Evolutionary conservation across 352 stramenopile genomes (phyloP), one percentile per base, ranked within the genome.

Genomic region (Phytopythium mirpurense): DNA sequence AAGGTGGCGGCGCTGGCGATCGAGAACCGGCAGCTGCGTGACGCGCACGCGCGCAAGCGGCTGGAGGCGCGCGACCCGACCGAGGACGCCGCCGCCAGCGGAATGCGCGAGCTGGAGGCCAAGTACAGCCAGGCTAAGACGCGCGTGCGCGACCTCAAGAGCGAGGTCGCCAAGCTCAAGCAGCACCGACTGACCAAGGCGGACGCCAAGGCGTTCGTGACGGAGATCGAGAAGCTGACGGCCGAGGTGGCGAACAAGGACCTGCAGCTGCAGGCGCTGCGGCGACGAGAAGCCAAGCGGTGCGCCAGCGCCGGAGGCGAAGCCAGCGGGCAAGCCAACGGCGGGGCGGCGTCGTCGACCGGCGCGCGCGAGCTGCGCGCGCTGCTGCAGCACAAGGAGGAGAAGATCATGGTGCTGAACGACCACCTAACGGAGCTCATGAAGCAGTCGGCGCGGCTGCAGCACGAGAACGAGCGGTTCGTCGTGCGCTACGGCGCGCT

Each of bases 391-490:
- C 66, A 78, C 34, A 89, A 87, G 44, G 81, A 94, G 42, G 61
- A 83, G 34, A 90, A 92, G 63, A 84, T 95, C 46, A 76, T 88
- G 63, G 65, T 85, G 29, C 60, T 93, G 19, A 95, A 95, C 61
- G 83, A 93, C 36, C 85, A 95, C 57, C 66, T 95, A 54, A 93
- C 81, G 21, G 84, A 86, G 42, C 67, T 90, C 15, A 90, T 95
- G 78, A 81, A 74, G 34, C 74, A 88, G 51, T 83, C 76, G 12
- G 78, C 90, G 49, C 64, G 71, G 45, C 68, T 95, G 18, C 83
- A 95, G 49, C 73, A 86, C 45, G 74, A 74, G 32, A 88, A 87
- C 35, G 81, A 93, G 59, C 68, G 67, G 42, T 88, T 86, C 53
- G 62, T 42, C 14, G 49, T 77, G 31, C 56, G 67, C 19, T 82